Base-by-base conservation (phyloP, 768 basidiomycete genomes). In the Tricholoma terreum region DNA sequence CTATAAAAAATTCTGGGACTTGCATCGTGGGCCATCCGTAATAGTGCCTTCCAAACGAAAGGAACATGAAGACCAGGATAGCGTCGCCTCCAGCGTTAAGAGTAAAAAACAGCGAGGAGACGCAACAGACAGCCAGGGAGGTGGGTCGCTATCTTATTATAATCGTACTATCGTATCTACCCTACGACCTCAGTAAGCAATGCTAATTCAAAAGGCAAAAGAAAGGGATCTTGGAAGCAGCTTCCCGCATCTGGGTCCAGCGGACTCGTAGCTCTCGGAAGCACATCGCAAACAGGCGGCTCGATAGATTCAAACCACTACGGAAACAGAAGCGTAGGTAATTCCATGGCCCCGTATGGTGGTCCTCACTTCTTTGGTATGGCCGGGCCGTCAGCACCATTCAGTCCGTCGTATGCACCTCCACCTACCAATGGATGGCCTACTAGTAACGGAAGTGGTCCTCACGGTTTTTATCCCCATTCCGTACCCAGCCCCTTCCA, bases 1-100 rank as follows among this genome's bases (percentile, higher is more conserved):
- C 12, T 80, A 84, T 57, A 61, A 63, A 21, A 71, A 74, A 1
- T 75, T 76, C 61, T 74, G 71, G 70, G 69, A 71, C 53, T 63
- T 65, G 7, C 69, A 72, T 33, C 54, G 65, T 35, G 67, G 67
- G 6, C 72, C 68, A 50, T 49, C 54, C 52, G 60, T 61, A 54
- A 59, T 58, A 33, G 58, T 42, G 48, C 30, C 35, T 22, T 33
- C 45, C 1, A 80, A 80, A 58, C 73, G 79, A 35, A 77, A 76
- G 60, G 69, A 71, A 27, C 60, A 62, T 5, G 69, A 66, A 24
- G 62, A 57, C 50, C 21, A 40, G 6, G 62, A 71, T 45, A 24
- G 69, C 52, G 46, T 69, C 33, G 46, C 65, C 59, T 45, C 45
- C 46, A 52, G 38, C 4, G 6, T 14, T 21, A 36, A 43, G 24